phyloP scores from a whole-genome alignment of 371 early-diverging fungal species.

The Mucor plumbeus region DNA sequence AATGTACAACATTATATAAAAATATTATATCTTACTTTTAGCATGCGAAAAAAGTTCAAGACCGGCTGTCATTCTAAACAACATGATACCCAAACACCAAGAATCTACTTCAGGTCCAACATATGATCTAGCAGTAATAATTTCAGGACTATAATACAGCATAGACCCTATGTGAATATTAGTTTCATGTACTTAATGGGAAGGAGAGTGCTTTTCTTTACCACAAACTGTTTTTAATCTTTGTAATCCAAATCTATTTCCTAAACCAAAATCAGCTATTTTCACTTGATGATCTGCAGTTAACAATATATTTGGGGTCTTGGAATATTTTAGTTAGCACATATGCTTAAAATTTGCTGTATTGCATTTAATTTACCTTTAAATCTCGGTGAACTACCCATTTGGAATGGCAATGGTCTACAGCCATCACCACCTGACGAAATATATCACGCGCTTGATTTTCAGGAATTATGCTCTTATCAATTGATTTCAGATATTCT shows the following conservation, averaged over 20 bases:
- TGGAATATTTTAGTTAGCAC: background rate
- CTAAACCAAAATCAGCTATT: slow-evolving; percentile 84
- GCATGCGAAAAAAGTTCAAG: slow-evolving; percentile 84
- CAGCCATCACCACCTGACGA: slow-evolving; percentile 73
- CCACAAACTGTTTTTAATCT: slow-evolving; percentile 82
- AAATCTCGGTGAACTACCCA: slow-evolving; percentile 82
- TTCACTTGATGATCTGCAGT: slow-evolving; percentile 56
- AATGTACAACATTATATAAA: background rate
- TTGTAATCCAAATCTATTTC: slow-evolving; percentile 73
- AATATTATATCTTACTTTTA: slow-evolving; percentile 38
- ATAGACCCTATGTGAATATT: slow-evolving; percentile 40
- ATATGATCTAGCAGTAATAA: slow-evolving; percentile 63
- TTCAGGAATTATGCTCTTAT: slow-evolving; percentile 57
- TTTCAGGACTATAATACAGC: slow-evolving; percentile 69
- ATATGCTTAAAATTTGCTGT: background rate
- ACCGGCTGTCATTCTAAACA: slow-evolving; percentile 91
- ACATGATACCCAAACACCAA: slow-evolving; percentile 86
- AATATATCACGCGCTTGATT: slow-evolving; percentile 69
- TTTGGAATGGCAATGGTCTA: slow-evolving; percentile 75
- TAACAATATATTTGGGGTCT: slow-evolving; percentile 63
- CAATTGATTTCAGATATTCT: slow-evolving; percentile 57
- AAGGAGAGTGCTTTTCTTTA: slow-evolving; percentile 4
- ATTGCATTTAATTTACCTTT: slow-evolving; percentile 53
- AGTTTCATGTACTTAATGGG: background rate
- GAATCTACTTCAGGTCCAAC: slow-evolving; percentile 72